Base-by-base conservation (phyloP, 2,329 filamentous ascomycete species). In the Neonectria faginata region DNA sequence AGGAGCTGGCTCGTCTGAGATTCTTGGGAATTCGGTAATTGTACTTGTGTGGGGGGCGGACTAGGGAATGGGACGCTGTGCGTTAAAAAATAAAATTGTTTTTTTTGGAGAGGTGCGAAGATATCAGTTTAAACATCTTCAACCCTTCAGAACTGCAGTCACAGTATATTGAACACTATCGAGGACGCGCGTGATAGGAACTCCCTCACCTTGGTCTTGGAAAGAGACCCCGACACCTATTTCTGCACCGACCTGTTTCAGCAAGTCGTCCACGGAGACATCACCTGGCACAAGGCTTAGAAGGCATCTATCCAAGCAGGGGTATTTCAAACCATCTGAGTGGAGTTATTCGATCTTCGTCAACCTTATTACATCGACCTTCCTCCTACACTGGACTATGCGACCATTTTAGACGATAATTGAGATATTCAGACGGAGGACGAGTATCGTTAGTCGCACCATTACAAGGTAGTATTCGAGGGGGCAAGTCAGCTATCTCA, bases 191-290 rank as follows among this genome's bases (percentile, higher is more conserved):
- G 22, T 25, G 22, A 5, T 3, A 25, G 3, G 5, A 25, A 25
- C 22, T 53, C 65, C 8, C 67, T 59, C 1, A 59, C 54, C 0
- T 27, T 68, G 1, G 14, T 31, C 1, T 20, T 68, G 0, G 54
- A 67, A 16, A 47, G 54, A 1, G 51, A 22, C 8, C 22, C 22
- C 18, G 31, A 36, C 0, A 0, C 14, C 1, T 0, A 29, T 0
- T 8, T 65, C 2, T 59, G 62, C 18, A 45, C 65, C 8, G 11
- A 54, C 5, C 3, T 67, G 0, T 67, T 67, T 2, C 61, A 68
- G 11, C 2, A 29, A 0, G 1, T 11, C 0, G 8, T 68, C 0
- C 66, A 65, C 25, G 1, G 0, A 0, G 25, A 36, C 0, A 16
- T 62, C 1, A 2, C 65, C 3, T 60, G 50, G 41, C 22, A 56